These are phyloP conservation scores for Samsoniella hepiali DNA, from an alignment of 2,329 filamentous ascomycete genomes.

Conservation along the genomic window DNA sequence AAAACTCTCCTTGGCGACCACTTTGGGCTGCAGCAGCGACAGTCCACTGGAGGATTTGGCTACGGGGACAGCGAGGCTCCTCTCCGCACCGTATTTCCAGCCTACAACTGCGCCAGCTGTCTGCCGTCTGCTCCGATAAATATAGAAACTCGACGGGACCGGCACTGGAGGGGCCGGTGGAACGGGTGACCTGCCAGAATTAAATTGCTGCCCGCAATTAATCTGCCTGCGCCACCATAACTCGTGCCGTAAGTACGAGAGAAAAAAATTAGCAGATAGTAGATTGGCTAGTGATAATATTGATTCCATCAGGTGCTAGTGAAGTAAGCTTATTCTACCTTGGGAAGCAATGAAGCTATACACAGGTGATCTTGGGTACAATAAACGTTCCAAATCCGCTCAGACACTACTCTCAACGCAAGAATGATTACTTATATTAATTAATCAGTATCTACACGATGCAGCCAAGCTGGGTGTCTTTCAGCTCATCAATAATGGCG, in stretches of 20 bases:
- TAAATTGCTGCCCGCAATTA: not conserved
- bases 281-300: too few relatives aligned
- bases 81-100: not conserved
- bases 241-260: not conserved
- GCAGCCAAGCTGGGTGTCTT: too few relatives aligned
- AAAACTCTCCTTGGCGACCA: not conserved
- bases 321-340: too few relatives aligned
- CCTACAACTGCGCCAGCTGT: not conserved
- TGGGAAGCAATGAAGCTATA: too few relatives aligned
- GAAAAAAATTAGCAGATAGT: too few relatives aligned
- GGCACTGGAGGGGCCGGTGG: not conserved
- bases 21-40: not conserved
- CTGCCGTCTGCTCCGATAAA: not conserved
- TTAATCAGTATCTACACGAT: too few relatives aligned
- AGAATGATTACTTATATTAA: too few relatives aligned
- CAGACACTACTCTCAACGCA: too few relatives aligned
- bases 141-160: not conserved
- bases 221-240: conserved; percentile 2
- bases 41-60: not conserved
- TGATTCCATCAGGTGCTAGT: too few relatives aligned
- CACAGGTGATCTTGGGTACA: too few relatives aligned
- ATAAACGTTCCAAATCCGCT: too few relatives aligned
- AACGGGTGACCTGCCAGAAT: not conserved
- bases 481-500: too few relatives aligned
- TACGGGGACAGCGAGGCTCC: not conserved